Conservation (phyloP, 345 rosid species). For the Melaleuca alternifolia region DNA sequence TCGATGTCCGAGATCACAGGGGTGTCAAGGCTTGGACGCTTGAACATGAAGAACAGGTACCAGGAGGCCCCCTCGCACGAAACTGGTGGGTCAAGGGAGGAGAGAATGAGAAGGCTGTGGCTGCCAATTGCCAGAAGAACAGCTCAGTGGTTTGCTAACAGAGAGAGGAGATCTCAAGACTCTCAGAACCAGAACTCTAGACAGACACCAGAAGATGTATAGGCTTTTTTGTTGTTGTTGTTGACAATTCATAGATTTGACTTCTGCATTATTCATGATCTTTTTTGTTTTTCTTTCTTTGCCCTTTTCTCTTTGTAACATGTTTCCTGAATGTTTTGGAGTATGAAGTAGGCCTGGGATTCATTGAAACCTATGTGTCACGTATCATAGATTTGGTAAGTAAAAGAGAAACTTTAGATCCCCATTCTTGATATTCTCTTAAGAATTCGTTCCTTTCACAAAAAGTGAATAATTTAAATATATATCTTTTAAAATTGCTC, state of each 20-base stretch:
- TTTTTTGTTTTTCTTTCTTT: not conserved
- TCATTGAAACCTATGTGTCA: no score
- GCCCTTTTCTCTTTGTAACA: not conserved
- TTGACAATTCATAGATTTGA: not conserved
- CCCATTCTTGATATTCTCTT: not conserved
- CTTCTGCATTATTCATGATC: not conserved
- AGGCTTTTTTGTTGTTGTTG: not conserved
- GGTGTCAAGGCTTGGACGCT: conserved; percentile 37
- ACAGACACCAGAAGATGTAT: not conserved
- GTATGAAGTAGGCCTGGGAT: not conserved
- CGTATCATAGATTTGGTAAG: not conserved
- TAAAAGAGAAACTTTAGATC: not conserved
- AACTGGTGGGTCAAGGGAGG: conserved; percentile 15
- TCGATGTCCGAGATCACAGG: conserved; percentile 67
- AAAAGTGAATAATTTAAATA: no score
- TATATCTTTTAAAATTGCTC: no score
- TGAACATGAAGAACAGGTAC: conserved; percentile 8
- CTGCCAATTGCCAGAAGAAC: conserved; percentile 70
- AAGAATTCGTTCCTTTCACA: no score
- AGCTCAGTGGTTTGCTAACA: conserved; percentile 65
- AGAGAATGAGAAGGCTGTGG: conserved; percentile 48
- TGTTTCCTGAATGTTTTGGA: not conserved
- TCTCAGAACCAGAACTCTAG: not conserved
- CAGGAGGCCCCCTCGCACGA: conserved; percentile 10
- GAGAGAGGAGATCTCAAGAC: conserved; percentile 34